A percentile compares a stretch with the other conserved stretches of the same genome.
phyloP scores from a whole-genome alignment of 441 rosid species.

The Syzygium syzygioides region DNA sequence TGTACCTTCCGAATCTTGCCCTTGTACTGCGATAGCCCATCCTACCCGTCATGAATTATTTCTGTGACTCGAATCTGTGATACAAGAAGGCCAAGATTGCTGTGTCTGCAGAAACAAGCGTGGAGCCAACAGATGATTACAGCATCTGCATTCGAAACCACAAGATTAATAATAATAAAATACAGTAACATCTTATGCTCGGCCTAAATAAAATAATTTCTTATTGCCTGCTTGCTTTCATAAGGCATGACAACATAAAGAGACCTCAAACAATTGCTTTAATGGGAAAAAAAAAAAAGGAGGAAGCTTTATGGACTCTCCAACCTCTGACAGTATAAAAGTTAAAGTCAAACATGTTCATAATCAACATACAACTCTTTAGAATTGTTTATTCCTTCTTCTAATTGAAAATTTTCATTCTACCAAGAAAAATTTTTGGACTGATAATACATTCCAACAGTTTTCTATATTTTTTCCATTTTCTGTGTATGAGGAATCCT shows the following conservation, averaged over 20 bases:
- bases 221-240: background rate
- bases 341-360: background rate
- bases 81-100: background rate
- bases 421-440: background rate
- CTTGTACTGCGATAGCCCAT: background rate
- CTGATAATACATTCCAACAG: background rate
- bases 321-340: background rate
- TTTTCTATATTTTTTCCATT: background rate
- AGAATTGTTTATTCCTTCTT: background rate
- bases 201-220: background rate
- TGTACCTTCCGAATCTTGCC: background rate
- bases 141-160: background rate
- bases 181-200: background rate
- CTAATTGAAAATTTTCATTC: background rate
- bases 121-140: background rate
- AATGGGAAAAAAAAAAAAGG: background rate
- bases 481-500: background rate
- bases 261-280: background rate
- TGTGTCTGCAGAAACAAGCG: background rate
- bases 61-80: background rate
- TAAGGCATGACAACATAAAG: background rate
- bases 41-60: background rate
- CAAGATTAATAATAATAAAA: background rate
- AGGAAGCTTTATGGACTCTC: background rate
- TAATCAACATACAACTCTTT: background rate